Evolutionary conservation across 176 grass and related monocot species (phyloP).

Genomic region (Thalia dealbata): DNA sequence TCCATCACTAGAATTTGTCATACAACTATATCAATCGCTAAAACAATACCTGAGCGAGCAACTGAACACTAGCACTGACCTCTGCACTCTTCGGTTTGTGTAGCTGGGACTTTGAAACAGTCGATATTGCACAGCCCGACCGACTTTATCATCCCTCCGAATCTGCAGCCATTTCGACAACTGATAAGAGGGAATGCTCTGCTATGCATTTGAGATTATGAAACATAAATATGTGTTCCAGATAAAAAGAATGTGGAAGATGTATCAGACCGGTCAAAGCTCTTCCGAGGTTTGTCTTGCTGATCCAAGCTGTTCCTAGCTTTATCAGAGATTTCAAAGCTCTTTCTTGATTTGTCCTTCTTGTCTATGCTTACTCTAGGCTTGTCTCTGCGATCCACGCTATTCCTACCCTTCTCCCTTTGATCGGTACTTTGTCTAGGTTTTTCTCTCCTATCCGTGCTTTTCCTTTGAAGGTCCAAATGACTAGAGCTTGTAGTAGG

Average conservation of each 20-base stretch:
- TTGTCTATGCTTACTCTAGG: constrained; percentile 57
- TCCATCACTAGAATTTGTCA: background rate
- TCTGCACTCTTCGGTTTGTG: constrained; percentile 48
- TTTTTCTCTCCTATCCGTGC: constrained; percentile 52
- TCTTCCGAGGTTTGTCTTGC: constrained; percentile 79
- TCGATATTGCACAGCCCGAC: constrained; percentile 78
- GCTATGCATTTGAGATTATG: background rate
- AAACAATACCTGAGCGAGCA: background rate
- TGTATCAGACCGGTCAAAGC: constrained; percentile 70
- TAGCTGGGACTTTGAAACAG: constrained; percentile 85
- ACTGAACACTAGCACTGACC: constrained; percentile 26
- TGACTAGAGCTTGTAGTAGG: constrained; percentile 28
- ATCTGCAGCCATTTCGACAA: constrained; percentile 33
- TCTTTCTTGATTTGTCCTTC: constrained; percentile 64
- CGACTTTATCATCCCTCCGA: constrained; percentile 96
- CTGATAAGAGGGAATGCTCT: constrained; percentile 1
- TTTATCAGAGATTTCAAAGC: constrained; percentile 56
- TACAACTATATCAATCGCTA: background rate
- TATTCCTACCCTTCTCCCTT: constrained; percentile 28
- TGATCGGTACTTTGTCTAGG: constrained; percentile 36
- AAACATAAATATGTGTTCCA: constrained; percentile 2
- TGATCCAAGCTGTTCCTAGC: constrained; percentile 65
- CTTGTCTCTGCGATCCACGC: constrained; percentile 47
- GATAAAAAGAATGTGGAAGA: background rate
- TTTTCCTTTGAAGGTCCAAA: constrained; percentile 46